Conservation (phyloP, 768 basidiomycete species). For the Botryobasidium botryosum region DNA sequence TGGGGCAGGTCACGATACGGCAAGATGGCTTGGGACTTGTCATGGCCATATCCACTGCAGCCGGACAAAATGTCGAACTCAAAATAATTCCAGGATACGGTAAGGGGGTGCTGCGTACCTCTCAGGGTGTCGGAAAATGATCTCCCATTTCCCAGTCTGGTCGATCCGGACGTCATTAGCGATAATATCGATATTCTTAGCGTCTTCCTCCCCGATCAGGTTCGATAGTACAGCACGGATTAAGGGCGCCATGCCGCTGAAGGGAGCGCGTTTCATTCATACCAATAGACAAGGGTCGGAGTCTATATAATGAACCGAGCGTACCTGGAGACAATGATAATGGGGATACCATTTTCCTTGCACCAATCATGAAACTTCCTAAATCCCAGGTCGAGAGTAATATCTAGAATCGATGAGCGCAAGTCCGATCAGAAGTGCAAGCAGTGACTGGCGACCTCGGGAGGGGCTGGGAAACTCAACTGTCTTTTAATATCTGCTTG, state of each 20-base stretch:
- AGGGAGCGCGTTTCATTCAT: not conserved
- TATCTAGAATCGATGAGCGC: constrained; percentile 36
- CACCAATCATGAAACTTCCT: constrained; percentile 77
- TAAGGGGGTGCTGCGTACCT: constrained; percentile 31
- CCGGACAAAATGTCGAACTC: not conserved
- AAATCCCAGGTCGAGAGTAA: constrained; percentile 78
- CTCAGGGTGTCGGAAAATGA: constrained; percentile 77
- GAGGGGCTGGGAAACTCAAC: constrained; percentile 22
- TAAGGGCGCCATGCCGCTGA: constrained; percentile 81
- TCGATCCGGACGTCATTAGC: constrained; percentile 72
- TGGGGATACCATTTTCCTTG: constrained; percentile 59
- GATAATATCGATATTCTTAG: constrained; percentile 71
- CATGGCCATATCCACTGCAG: constrained; percentile 72
- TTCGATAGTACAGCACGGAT: constrained; percentile 83
- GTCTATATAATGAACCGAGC: constrained; percentile 9
- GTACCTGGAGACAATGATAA: constrained; percentile 86
- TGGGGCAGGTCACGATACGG: constrained; percentile 60
- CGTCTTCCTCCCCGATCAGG: constrained; percentile 55
- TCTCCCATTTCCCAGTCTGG: constrained; percentile 55
- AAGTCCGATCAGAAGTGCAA: not conserved
- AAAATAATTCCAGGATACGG: not conserved
- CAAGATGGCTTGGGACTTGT: constrained; percentile 88
- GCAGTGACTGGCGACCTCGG: not conserved
- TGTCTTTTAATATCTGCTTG: constrained; percentile 52
- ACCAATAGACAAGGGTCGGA: too few relatives aligned